phyloP scores from a whole-genome alignment of 2,329 filamentous ascomycete genomes.

The Ophiocordyceps robertsii region DNA sequence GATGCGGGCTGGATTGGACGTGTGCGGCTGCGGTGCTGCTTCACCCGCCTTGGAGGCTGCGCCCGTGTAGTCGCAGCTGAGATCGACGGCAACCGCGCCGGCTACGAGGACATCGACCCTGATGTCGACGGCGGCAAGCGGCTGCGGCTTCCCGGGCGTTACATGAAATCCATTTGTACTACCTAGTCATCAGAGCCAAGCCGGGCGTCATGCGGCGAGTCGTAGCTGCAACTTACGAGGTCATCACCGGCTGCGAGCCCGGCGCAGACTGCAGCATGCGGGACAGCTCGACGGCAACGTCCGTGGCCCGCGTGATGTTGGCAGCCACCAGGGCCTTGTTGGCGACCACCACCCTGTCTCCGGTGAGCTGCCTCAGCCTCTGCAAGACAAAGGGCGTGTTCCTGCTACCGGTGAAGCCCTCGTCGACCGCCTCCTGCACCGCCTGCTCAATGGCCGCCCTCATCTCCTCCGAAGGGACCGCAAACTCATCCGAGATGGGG shows the following conservation, averaged over 20 bases:
- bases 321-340: constrained; percentile 51
- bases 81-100: constrained; percentile 79
- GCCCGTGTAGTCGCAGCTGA: constrained; percentile 61
- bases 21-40: constrained; percentile 44
- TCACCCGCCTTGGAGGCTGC: constrained; percentile 11
- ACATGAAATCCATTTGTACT: constrained; percentile 12
- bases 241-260: constrained; percentile 13
- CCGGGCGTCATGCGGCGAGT: constrained; percentile 14
- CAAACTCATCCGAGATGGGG: constrained; percentile 60
- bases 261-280: constrained; percentile 21
- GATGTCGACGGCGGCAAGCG: constrained; percentile 4
- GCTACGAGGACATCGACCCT: constrained; percentile 65
- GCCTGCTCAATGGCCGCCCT: constrained; percentile 55
- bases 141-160: neutral
- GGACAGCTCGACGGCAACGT: constrained; percentile 39
- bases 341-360: constrained; percentile 55
- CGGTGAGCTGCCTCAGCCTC: constrained; percentile 67
- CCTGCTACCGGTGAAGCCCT: constrained; percentile 56
- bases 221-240: constrained; percentile 22
- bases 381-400: constrained; percentile 77
- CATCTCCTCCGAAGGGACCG: constrained; percentile 60
- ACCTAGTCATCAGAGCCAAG: constrained; percentile 10
- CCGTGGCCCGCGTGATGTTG: constrained; percentile 41
- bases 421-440: constrained; percentile 47
- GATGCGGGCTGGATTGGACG: constrained; percentile 76